These are phyloP conservation scores for Hypoxylon perforatum DNA, from an alignment of 495 filamentous ascomycete genomes.

Conservation along the genomic window DNA sequence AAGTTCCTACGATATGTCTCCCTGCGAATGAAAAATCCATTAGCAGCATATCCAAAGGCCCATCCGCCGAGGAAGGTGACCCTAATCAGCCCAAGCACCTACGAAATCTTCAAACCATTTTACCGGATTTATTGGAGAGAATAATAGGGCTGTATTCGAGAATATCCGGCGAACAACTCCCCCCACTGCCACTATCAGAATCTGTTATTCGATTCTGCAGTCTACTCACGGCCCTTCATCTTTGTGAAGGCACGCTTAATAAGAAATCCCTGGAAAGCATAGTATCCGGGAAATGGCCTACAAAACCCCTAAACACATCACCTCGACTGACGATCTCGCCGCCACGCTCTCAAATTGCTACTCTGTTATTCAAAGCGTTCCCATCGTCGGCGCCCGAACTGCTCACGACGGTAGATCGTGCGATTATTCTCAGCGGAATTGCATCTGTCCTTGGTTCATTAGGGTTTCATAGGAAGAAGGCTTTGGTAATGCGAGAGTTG, in stretches of 20 bases:
- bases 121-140: slow-evolving; percentile 74
- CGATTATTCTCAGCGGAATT: slow-evolving; percentile 84
- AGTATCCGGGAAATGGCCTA: slow-evolving; percentile 57
- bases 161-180: slow-evolving; percentile 83
- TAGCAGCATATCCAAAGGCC: slow-evolving; percentile 57
- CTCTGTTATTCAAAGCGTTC: slow-evolving; percentile 76
- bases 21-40: slow-evolving; percentile 59
- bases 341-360: slow-evolving; percentile 73
- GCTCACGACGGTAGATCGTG: slow-evolving; percentile 74
- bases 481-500: slow-evolving; percentile 84
- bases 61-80: slow-evolving; percentile 55
- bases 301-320: slow-evolving; percentile 51
- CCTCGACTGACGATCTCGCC: slow-evolving; percentile 62
- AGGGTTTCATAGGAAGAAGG: slow-evolving; percentile 86
- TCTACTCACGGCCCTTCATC: slow-evolving; percentile 74
- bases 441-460: slow-evolving; percentile 81
- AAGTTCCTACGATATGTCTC: slow-evolving; percentile 69
- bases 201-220: slow-evolving; percentile 82
- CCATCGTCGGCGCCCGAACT: slow-evolving; percentile 71
- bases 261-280: slow-evolving; percentile 74
- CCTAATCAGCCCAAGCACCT: slow-evolving; percentile 56
- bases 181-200: slow-evolving; percentile 83
- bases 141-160: slow-evolving; percentile 86
- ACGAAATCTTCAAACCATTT: slow-evolving; percentile 52
- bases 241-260: slow-evolving; percentile 74